Base-by-base conservation (phyloP, 768 basidiomycete genomes). In the Pilatotrama ljubarskyi region DNA sequence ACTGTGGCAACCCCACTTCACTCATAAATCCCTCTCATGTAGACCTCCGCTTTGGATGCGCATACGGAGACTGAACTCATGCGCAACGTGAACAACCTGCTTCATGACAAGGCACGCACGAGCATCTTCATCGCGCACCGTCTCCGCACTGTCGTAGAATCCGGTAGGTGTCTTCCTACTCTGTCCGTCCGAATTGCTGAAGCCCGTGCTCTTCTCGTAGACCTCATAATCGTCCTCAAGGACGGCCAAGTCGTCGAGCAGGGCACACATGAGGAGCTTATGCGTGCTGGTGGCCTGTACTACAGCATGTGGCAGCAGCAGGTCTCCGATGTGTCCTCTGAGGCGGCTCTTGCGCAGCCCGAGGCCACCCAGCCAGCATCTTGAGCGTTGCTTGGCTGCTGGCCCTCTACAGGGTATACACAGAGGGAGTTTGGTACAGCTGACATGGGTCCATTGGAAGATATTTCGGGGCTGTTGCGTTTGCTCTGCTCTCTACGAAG, bases 61-160 rank as follows among this genome's bases (percentile, higher is more conserved):
- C 91, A 93, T 66, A 98, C 97, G 0, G 97, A 99, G 71, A 82
- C 87, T 2, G 95, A 97, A 71, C 77, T 99, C 42, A 98, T 98
- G 95, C 82, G 85, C 68, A 97, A 96, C 69, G 91, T 99, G 74
- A 90, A 98, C 67, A 77, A 74, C 18, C 86, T 85, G 0, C 76
- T 98, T 35, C 75, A 90, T 35, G 85, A 89, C 63, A 88, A 89
- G 65, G 79, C 84, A 4, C 83, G 95, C 44, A 99, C 97, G 26
- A 95, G 93, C 62, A 91, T 99, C 62, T 99, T 99, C 70, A 95
- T 99, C 59, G 97, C 97, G 0, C 97, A 99, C 73, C 81, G 92
- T 51, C 75, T 99, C 43, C 84, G 93, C 41, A 96, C 94, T 0
- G 84, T 97, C 18, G 86, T 94, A 24, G 94, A 96, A 73, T 85